Evolutionary conservation across 2,329 filamentous ascomycete species (phyloP).

Genomic region (Teratosphaeria nubilosa): DNA sequence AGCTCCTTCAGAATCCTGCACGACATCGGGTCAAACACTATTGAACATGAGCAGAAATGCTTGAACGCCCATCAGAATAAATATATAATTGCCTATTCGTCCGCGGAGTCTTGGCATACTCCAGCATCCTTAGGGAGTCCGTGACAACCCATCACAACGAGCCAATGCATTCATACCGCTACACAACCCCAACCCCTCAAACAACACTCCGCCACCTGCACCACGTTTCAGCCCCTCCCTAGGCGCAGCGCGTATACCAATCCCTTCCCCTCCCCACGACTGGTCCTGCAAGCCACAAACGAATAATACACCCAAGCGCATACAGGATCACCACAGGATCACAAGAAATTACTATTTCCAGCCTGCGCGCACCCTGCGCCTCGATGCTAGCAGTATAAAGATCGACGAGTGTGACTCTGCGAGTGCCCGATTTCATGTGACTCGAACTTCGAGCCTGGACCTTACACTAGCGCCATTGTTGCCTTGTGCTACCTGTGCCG

Average conservation of each 20-base stretch:
- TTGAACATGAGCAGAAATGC: not conserved
- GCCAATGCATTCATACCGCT: not conserved
- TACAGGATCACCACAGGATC: not conserved
- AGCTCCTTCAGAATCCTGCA: not conserved
- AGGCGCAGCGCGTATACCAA: not conserved
- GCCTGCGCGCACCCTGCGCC: not conserved
- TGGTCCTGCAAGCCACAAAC: not conserved
- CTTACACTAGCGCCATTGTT: not conserved
- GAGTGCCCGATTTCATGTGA: not conserved
- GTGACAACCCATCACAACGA: too few relatives aligned
- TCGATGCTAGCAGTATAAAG: not conserved
- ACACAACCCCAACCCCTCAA: not conserved
- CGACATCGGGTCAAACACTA: not conserved
- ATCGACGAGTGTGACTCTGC: not conserved
- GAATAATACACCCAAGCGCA: not conserved
- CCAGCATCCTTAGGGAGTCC: too few relatives aligned
- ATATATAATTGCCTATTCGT: too few relatives aligned
- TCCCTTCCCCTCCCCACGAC: not conserved
- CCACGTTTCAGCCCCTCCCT: not conserved
- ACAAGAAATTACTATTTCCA: not conserved
- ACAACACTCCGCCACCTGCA: not conserved
- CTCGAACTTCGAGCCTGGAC: not conserved
- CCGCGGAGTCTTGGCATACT: too few relatives aligned
- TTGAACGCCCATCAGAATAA: too few relatives aligned
- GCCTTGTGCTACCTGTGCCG: not conserved